These are phyloP conservation scores for Calonectria pseudoturangicola DNA, from an alignment of 2,329 filamentous ascomycete genomes.

Conservation along the genomic window DNA sequence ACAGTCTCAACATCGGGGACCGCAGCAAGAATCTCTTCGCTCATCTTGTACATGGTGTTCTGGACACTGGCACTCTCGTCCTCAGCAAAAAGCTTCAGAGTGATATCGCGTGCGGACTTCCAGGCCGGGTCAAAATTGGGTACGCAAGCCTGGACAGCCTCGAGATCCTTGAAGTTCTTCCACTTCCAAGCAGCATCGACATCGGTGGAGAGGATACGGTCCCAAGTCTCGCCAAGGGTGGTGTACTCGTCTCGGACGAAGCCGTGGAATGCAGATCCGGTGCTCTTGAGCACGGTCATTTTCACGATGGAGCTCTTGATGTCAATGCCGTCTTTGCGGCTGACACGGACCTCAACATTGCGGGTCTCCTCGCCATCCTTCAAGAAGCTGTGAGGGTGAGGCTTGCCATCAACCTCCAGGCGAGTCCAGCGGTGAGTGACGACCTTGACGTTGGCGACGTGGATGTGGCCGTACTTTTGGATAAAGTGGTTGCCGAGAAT, in stretches of 20 bases:
- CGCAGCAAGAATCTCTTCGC: constrained; percentile 85
- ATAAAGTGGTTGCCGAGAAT: constrained; percentile 93
- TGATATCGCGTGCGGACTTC: constrained; percentile 85
- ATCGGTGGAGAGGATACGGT: constrained; percentile 95
- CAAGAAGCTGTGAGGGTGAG: constrained; percentile 96
- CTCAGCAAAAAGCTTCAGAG: constrained; percentile 92
- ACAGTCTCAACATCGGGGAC: constrained; percentile 83
- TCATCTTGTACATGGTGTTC: constrained; percentile 99
- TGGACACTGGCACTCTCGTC: constrained; percentile 96
- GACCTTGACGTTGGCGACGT: constrained; percentile 87
- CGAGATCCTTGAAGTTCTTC: constrained; percentile 80
- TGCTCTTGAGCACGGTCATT: constrained; percentile 95
- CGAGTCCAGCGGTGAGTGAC: constrained; percentile 93
- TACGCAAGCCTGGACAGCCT: constrained; percentile 79
- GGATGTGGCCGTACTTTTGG: constrained; percentile 90
- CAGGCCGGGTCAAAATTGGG: constrained; percentile 87
- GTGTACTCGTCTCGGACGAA: constrained; percentile 97
- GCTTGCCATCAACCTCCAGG: constrained; percentile 89
- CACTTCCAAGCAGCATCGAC: constrained; percentile 92
- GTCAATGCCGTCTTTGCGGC: constrained; percentile 80
- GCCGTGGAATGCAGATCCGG: constrained; percentile 95
- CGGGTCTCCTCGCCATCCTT: constrained; percentile 93
- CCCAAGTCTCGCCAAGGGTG: constrained; percentile 91
- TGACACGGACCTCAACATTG: constrained; percentile 83
- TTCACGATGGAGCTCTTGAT: constrained; percentile 87